Evolutionary conservation across 805 yeast genomes (phyloP).

Genomic region (Groenewaldozyma salmanticensis): DNA sequence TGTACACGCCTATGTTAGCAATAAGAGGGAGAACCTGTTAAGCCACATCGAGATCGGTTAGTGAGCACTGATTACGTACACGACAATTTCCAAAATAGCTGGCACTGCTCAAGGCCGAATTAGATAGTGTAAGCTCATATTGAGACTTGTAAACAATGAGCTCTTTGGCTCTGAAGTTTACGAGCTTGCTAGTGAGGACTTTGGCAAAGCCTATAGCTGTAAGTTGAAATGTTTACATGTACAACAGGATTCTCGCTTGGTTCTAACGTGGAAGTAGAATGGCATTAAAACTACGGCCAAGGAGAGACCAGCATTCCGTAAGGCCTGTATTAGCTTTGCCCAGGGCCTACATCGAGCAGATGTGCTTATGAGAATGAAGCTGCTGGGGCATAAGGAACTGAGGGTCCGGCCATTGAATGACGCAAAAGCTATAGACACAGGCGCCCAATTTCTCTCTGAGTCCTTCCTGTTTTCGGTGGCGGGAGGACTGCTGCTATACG

Average conservation of each 20-base stretch:
- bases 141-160: too few species aligned
- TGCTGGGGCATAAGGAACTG: constrained; percentile 44
- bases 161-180: constrained; percentile 63
- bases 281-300: constrained; percentile 65
- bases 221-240: constrained; percentile 14
- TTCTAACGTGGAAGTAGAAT: constrained; percentile 27
- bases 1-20: too few species aligned
- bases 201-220: constrained; percentile 71
- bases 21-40: too few species aligned
- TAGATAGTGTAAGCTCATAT: too few species aligned
- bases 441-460: constrained; percentile 73
- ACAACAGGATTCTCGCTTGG: background rate
- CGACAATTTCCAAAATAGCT: too few species aligned
- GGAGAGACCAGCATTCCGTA: constrained; percentile 55
- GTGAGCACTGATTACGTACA: too few species aligned
- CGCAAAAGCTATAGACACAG: constrained; percentile 69
- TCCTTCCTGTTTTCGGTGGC: constrained; percentile 72
- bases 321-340: constrained; percentile 57
- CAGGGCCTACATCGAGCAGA: constrained; percentile 64
- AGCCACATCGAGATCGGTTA: too few species aligned
- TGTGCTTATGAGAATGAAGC: constrained; percentile 46
- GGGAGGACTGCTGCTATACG: constrained; percentile 63
- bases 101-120: too few species aligned
- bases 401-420: constrained; percentile 73
- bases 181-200: constrained; percentile 62